Evolutionary conservation across 768 basidiomycete species (phyloP).

Genomic region (Lactifluus hygrophoroides): DNA sequence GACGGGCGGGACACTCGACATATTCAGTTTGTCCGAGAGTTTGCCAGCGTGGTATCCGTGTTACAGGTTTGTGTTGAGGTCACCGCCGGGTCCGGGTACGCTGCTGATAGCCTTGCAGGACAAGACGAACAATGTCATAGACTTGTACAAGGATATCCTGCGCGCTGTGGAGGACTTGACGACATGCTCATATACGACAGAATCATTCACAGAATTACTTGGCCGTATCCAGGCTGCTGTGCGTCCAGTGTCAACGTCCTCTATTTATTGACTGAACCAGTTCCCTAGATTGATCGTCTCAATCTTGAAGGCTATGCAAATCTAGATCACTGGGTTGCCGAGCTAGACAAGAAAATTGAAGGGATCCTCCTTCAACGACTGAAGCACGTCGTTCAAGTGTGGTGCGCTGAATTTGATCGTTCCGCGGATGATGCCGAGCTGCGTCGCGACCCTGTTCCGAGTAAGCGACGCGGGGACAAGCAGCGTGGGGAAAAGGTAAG

Average conservation of each 20-base stretch:
- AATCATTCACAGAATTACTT: conserved; percentile 75
- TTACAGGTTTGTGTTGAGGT: conserved; percentile 51
- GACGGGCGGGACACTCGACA: conserved; percentile 83
- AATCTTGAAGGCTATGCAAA: conserved; percentile 91
- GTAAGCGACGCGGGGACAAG: conserved; percentile 66
- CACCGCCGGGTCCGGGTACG: neutral
- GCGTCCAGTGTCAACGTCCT: conserved; percentile 24
- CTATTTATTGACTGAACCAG: neutral
- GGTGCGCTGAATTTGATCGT: conserved; percentile 83
- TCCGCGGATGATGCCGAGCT: conserved; percentile 56
- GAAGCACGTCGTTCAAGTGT: conserved; percentile 68
- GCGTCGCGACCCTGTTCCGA: conserved; percentile 42
- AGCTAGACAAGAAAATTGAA: conserved; percentile 69
- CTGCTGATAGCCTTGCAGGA: conserved; percentile 41
- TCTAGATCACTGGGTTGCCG: conserved; percentile 50
- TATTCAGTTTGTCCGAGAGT: conserved; percentile 90
- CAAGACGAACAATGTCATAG: conserved; percentile 91
- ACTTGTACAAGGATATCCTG: conserved; percentile 78
- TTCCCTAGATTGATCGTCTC: conserved; percentile 72
- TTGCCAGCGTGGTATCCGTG: conserved; percentile 86
- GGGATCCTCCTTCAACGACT: conserved; percentile 68
- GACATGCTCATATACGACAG: conserved; percentile 76
- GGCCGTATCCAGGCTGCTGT: conserved; percentile 79
- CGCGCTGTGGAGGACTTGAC: conserved; percentile 80
- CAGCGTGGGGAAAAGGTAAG: conserved; percentile 68